Evolutionary conservation across 2,329 filamentous ascomycete species (phyloP).

Genomic region (Mycosphaerella sp.): DNA sequence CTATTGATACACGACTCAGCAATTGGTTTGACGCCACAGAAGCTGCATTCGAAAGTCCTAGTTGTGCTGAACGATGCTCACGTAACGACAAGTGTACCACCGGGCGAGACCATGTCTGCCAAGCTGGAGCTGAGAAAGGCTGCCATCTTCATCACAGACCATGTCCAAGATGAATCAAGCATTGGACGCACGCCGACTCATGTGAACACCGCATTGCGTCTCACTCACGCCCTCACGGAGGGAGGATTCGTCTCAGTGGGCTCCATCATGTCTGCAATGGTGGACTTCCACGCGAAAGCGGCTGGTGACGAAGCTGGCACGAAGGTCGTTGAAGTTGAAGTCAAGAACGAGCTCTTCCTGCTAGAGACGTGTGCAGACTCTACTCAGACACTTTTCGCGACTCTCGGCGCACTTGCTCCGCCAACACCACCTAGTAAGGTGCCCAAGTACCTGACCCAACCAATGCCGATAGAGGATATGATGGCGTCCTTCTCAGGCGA

Average conservation of each 20-base stretch:
- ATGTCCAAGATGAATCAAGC: constrained; percentile 48
- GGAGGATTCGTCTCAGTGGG: constrained; percentile 81
- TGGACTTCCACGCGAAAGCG: constrained; percentile 55
- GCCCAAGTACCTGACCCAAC: constrained; percentile 78
- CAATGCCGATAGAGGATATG: constrained; percentile 80
- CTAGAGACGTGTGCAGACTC: constrained; percentile 96
- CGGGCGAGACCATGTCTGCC: constrained; percentile 58
- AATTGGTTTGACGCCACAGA: constrained; percentile 75
- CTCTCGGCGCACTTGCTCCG: constrained; percentile 73
- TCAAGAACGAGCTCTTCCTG: constrained; percentile 80
- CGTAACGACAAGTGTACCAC: constrained; percentile 61
- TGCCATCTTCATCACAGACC: constrained; percentile 76
- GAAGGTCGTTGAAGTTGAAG: constrained; percentile 68
- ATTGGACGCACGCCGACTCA: constrained; percentile 5
- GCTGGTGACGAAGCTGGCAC: constrained; percentile 53
- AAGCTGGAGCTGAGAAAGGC: constrained; percentile 69
- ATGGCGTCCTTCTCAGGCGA: constrained; percentile 86
- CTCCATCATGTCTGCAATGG: constrained; percentile 75
- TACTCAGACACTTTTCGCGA: constrained; percentile 78
- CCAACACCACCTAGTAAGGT: constrained; percentile 76
- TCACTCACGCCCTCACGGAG: constrained; percentile 46
- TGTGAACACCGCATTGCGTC: constrained; percentile 21
- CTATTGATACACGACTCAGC: constrained; percentile 75
- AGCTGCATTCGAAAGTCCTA: constrained; percentile 66
- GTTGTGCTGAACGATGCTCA: constrained; percentile 73